Evolutionary conservation across 805 yeast genomes (phyloP), one percentile per base, ranked within the genome.

Genomic region (Candida takata): DNA sequence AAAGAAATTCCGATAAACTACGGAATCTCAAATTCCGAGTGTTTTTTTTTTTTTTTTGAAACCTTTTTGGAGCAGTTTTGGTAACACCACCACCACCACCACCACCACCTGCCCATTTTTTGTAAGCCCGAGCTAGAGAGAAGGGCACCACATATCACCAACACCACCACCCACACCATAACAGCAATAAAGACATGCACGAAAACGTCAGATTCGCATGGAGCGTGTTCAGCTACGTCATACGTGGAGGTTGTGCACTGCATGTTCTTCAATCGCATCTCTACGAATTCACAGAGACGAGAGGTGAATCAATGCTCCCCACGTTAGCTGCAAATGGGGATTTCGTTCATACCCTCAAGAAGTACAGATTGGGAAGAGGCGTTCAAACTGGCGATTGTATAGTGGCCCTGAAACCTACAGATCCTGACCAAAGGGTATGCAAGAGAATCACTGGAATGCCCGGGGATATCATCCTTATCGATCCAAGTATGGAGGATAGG

Each of bases 361-460:
- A 63, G 35, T 70, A 72, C 53, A 66, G 75, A 34, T 59, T 68
- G 32, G 97, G 95, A 1, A 63, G 80, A 38, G 67, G 67, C n/a
- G 55, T 86, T 5, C 57, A 69, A 29, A 73, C 80, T 45, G 99
- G 99, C 0, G 98, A 92, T 54, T 71, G 90, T 37, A 72, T 92
- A 3, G 92, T 90, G 25, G 88, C 95, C 3, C 61, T 73, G 21
- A 92, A 92, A 55, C 98, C 99, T 1, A 84, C 94, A 3, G 88
- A 83, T 45, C 94, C 95, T 0, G 68, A 70, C 14, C 84, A 79
- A 49, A 64, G 94, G 37, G 95, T 92, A 3, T 92, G 98, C 53
- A 92, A 92, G 52, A 68, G 99, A 37, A 79, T 92, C 16, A 80
- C 95, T 0, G 98, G 97, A 0, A 81, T 90, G 95, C 94, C 97